Evolutionary conservation across 176 grass and related monocot genomes (phyloP).

Genomic region (Aegilops sharonensis): DNA sequence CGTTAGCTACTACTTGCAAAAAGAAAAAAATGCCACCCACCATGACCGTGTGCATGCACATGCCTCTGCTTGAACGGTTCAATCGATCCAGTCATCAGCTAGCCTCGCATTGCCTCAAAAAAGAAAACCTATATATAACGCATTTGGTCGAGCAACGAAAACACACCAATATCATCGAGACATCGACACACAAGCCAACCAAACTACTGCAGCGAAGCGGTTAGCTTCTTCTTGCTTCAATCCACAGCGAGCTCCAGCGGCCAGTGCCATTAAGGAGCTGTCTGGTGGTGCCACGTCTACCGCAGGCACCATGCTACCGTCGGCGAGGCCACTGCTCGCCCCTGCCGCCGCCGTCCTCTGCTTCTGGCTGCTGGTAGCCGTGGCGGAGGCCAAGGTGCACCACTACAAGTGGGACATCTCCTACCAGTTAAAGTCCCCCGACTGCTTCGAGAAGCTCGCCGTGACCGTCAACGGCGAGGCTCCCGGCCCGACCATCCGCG

Average conservation of each 20-base stretch:
- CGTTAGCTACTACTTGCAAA: background rate
- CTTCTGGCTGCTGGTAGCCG: background rate
- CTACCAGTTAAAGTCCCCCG: conserved; percentile 53
- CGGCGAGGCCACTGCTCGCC: background rate
- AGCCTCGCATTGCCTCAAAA: too few relatives aligned
- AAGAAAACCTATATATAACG: too few relatives aligned
- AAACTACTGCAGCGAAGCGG: background rate
- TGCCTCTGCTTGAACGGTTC: background rate
- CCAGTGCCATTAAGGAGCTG: background rate
- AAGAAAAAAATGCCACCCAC: background rate
- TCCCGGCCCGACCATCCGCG: conserved; percentile 62
- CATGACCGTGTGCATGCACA: background rate
- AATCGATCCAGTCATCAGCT: background rate
- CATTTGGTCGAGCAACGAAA: too few relatives aligned
- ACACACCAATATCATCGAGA: too few relatives aligned
- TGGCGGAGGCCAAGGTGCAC: conserved; percentile 42
- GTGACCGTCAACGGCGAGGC: conserved; percentile 70
- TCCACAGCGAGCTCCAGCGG: background rate
- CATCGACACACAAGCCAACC: too few relatives aligned
- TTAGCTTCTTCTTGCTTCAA: background rate
- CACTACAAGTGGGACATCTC: conserved; percentile 56
- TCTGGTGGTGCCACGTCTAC: background rate
- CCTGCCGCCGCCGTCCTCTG: background rate
- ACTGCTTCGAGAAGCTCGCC: conserved; percentile 67
- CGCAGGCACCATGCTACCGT: background rate